Conservation (phyloP, 2,329 filamentous ascomycete species). For the Immersiporthe knoxdaviesiana region DNA sequence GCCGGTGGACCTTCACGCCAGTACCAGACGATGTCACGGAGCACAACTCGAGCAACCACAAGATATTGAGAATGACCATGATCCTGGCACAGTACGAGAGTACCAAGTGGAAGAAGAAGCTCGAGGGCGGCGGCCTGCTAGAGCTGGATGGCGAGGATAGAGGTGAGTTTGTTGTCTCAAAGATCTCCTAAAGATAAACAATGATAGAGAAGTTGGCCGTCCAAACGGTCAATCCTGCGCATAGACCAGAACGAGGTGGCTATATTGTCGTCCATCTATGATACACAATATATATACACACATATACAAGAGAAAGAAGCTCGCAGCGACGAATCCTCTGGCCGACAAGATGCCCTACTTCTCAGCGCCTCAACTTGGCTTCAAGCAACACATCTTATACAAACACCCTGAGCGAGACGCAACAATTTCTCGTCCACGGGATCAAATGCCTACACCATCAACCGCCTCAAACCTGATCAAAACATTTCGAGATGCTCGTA, state of each 20-base stretch:
- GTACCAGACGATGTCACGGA: conserved; percentile 47
- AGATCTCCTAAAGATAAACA: conserved; percentile 44
- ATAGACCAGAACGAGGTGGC: conserved; percentile 4
- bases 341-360: neutral
- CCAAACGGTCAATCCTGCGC: neutral
- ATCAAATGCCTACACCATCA: too few relatives aligned
- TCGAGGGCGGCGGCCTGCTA: conserved; percentile 61
- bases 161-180: conserved; percentile 56
- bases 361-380: neutral
- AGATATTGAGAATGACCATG: conserved; percentile 71
- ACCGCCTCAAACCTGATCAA: neutral
- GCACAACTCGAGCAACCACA: conserved; percentile 59
- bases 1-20: conserved; percentile 87
- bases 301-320: neutral
- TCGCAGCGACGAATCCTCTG: neutral
- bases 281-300: conserved; percentile 8
- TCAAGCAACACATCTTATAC: neutral
- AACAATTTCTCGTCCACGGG: too few relatives aligned
- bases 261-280: neutral
- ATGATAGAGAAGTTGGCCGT: neutral
- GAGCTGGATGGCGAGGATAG: conserved; percentile 50
- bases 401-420: too few relatives aligned
- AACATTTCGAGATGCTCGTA: neutral
- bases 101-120: conserved; percentile 75
- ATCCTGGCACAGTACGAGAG: conserved; percentile 75